Conservation (phyloP, 345 rosid genomes). For the Aethionema arabicum region DNA sequence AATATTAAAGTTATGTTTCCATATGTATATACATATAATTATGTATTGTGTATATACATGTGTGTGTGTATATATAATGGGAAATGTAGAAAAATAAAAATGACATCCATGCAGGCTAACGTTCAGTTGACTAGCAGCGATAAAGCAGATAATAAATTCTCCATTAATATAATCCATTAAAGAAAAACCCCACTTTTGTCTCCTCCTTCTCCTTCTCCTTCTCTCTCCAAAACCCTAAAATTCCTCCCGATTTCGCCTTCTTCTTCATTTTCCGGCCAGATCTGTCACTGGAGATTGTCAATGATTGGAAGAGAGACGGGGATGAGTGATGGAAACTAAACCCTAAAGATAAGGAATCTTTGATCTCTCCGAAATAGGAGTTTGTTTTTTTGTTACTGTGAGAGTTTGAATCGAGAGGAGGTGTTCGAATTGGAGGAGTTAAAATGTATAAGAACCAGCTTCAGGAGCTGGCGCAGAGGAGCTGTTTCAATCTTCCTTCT, state of each 20-base stretch:
- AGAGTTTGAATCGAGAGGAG: not conserved
- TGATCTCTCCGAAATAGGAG: conserved; percentile 30
- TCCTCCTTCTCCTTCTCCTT: not conserved
- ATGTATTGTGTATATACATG: not conserved
- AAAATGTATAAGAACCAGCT: conserved; percentile 99
- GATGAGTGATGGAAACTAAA: not conserved
- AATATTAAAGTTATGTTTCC: too few species aligned
- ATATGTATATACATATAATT: not conserved
- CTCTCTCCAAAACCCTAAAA: conserved; percentile 45
- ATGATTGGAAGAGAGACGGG: conserved; percentile 13
- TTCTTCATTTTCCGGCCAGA: conserved; percentile 23
- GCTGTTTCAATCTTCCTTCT: conserved; percentile 95
- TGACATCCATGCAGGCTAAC: conserved; percentile 73
- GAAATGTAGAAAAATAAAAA: conserved; percentile 27
- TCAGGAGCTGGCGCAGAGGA: conserved; percentile 99
- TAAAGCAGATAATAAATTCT: conserved; percentile 43
- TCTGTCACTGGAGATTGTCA: conserved; percentile 20
- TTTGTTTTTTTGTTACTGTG: not conserved
- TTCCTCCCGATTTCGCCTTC: conserved; percentile 34
- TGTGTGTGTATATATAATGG: not conserved
- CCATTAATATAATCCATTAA: conserved; percentile 30
- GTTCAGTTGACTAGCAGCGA: conserved; percentile 61
- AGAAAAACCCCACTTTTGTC: conserved; percentile 28
- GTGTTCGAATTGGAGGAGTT: not conserved
- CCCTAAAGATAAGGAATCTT: conserved; percentile 22